These are phyloP conservation scores for Macrophomina tecta DNA, from an alignment of 2,329 filamentous ascomycete species.

Conservation along the genomic window DNA sequence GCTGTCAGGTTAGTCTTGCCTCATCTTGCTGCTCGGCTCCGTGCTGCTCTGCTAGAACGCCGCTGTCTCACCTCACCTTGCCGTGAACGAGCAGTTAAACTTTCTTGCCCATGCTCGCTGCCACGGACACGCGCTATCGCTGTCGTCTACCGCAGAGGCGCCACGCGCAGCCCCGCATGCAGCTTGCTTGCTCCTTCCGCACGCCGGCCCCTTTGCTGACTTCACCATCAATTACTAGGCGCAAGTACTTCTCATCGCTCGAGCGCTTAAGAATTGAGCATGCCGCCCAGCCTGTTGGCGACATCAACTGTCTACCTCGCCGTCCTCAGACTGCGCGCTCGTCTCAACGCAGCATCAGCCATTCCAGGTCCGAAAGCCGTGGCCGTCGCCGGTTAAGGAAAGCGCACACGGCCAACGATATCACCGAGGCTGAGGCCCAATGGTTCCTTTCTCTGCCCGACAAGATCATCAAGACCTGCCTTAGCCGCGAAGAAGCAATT, in stretches of 20 bases:
- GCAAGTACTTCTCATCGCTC: constrained; percentile 75
- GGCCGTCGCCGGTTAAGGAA: constrained; percentile 44
- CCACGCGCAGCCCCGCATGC: constrained; percentile 10
- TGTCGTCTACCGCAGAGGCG: background rate
- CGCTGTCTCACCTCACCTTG: constrained; percentile 32
- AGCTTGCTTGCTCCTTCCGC: background rate
- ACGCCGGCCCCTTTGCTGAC: constrained; percentile 30
- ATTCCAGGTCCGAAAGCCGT: constrained; percentile 23
- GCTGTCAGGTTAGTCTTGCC: constrained; percentile 50
- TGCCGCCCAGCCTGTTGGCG: constrained; percentile 35
- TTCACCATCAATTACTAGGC: constrained; percentile 39
- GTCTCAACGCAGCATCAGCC: constrained; percentile 21
- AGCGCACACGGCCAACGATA: constrained; percentile 40
- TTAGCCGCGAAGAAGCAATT: constrained; percentile 74
- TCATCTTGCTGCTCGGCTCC: constrained; percentile 20
- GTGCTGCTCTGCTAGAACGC: constrained; percentile 25
- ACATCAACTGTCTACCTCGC: constrained; percentile 27
- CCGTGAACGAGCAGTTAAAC: background rate
- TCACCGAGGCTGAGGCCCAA: constrained; percentile 63
- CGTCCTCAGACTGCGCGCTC: constrained; percentile 23
- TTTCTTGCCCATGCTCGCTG: background rate
- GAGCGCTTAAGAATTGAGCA: constrained; percentile 71
- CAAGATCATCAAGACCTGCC: constrained; percentile 73
- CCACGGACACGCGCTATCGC: background rate
- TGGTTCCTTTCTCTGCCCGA: constrained; percentile 75